A percentile compares a stretch with the other conserved stretches of the same genome.
These are phyloP conservation scores for Erucastrum elatum DNA, from an alignment of 345 rosid genomes.

Conservation along the genomic window DNA sequence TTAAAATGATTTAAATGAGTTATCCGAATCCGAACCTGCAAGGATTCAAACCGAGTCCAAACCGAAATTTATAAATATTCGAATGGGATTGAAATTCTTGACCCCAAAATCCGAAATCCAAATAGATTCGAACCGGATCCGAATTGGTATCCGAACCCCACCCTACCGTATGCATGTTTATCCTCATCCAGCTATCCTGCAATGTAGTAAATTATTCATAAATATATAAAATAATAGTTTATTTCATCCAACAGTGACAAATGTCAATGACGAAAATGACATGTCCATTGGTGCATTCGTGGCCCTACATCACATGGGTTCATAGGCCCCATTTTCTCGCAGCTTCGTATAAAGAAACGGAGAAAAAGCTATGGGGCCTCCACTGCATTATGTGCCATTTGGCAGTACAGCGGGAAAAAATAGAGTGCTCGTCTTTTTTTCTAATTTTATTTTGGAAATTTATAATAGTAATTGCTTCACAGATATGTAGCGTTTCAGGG, in stretches of 20 bases:
- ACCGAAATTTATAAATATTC: no score
- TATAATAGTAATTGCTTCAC: not conserved
- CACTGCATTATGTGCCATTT: constrained; percentile 3
- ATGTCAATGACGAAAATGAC: constrained; percentile 36
- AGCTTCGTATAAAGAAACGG: constrained; percentile 28
- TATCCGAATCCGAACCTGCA: no score
- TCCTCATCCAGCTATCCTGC: constrained; percentile 23
- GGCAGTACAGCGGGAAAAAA: not conserved
- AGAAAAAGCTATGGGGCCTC: constrained; percentile 25
- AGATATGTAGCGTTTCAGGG: not conserved
- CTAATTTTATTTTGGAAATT: not conserved
- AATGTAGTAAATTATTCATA: not conserved
- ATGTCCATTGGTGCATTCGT: constrained; percentile 5
- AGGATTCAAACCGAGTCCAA: no score
- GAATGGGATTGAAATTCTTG: no score
- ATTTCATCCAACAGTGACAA: constrained; percentile 23
- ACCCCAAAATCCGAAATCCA: no score
- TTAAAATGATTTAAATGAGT: no score
- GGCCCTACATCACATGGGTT: constrained; percentile 32
- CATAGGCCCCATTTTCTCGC: constrained; percentile 6
- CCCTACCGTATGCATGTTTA: constrained; percentile 32
- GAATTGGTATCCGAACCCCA: no score
- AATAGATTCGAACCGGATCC: no score
- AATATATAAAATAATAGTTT: not conserved
- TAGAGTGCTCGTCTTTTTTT: not conserved